These are phyloP conservation scores for Trifolium repens DNA, from an alignment of 306 rosid genomes.

Conservation along the genomic window DNA sequence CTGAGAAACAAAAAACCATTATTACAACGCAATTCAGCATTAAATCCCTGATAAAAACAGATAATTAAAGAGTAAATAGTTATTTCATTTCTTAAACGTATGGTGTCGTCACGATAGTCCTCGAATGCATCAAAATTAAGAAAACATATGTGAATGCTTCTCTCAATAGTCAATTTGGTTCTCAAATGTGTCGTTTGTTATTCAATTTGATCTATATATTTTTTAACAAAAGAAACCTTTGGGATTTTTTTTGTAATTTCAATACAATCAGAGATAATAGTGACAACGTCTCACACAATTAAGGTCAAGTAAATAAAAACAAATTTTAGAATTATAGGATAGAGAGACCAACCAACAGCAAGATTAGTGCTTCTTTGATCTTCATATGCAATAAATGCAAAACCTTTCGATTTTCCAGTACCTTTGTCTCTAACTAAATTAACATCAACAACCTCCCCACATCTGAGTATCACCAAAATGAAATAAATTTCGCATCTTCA, in stretches of 20 bases:
- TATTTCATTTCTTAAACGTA: no score
- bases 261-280: no score
- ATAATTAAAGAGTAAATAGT: background rate
- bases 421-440: conserved; percentile 91
- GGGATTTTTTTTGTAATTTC: background rate
- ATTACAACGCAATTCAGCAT: conserved; percentile 8
- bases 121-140: background rate
- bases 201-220: no score
- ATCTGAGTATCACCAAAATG: conserved; percentile 45
- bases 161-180: background rate
- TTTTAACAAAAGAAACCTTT: no score
- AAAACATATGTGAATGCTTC: background rate
- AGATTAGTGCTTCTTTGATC: conserved; percentile 92
- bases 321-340: background rate
- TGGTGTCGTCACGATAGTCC: background rate
- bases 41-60: background rate
- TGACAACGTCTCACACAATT: no score
- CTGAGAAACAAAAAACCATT: conserved; percentile 42
- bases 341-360: conserved; percentile 74
- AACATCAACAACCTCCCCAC: conserved; percentile 88
- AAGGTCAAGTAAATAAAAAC: background rate
- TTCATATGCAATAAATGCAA: conserved; percentile 88
- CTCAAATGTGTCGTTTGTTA: background rate
- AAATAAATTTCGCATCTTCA: background rate
- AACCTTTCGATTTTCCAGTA: conserved; percentile 91